A percentile compares a stretch with the other conserved stretches of the same genome.
phyloP scores from a whole-genome alignment of 2,329 filamentous ascomycete species.

The Venturia oleaginea region DNA sequence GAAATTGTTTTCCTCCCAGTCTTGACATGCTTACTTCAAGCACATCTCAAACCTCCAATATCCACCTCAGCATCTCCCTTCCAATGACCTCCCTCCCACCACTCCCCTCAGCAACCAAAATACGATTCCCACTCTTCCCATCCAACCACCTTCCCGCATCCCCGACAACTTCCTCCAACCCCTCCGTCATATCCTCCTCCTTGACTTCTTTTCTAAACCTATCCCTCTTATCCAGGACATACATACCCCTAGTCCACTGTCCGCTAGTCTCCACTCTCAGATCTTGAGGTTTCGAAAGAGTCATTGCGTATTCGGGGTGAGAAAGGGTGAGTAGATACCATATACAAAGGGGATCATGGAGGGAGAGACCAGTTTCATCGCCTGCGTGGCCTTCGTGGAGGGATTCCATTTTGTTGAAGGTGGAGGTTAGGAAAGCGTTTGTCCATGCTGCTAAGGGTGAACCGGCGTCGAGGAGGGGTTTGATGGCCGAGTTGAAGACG shows the following conservation, averaged over 20 bases:
- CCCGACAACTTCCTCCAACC: constrained; percentile 59
- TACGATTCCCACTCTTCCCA: constrained; percentile 63
- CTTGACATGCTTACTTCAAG: too few species aligned
- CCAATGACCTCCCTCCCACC: constrained; percentile 63
- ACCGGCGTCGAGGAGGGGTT: constrained; percentile 20
- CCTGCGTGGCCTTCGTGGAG: constrained; percentile 28
- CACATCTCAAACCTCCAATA: constrained; percentile 40
- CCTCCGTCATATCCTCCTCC: constrained; percentile 36
- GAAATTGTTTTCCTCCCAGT: neutral
- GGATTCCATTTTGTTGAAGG: constrained; percentile 36
- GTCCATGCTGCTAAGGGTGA: constrained; percentile 39
- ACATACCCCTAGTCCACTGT: constrained; percentile 93
- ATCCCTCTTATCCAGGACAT: constrained; percentile 66
- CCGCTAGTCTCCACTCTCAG: constrained; percentile 81
- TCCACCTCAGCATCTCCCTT: constrained; percentile 51
- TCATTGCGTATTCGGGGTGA: constrained; percentile 4
- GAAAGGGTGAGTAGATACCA: constrained; percentile 26
- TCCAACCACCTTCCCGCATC: constrained; percentile 74
- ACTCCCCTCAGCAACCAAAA: constrained; percentile 61
- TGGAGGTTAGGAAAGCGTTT: constrained; percentile 35
- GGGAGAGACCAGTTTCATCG: constrained; percentile 27
- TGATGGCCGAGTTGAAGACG: constrained; percentile 27
- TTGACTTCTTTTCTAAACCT: constrained; percentile 27
- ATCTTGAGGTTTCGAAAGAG: constrained; percentile 50
- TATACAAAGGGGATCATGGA: constrained; percentile 38